Evolutionary conservation across 106 monocot species (phyloP).

Genomic region (Allium cepa): DNA sequence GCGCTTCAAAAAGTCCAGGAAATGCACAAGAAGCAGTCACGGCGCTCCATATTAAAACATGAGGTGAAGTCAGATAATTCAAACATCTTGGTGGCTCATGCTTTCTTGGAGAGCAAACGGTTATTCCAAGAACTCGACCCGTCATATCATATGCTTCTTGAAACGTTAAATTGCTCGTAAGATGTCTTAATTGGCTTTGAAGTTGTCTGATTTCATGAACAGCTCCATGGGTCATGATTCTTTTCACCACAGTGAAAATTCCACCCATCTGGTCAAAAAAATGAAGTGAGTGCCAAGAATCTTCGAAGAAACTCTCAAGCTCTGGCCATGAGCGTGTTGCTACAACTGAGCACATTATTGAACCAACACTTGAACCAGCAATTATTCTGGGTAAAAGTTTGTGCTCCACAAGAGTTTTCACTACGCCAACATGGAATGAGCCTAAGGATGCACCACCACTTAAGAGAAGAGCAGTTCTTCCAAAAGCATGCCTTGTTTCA

Average conservation of each 20-base stretch:
- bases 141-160: constrained; percentile 97
- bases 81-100: constrained; percentile 92
- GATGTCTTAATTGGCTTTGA: constrained; percentile 61
- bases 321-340: constrained; percentile 91
- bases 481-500: constrained; percentile 91
- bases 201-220: constrained; percentile 81
- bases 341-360: constrained; percentile 75
- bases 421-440: constrained; percentile 83
- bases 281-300: constrained; percentile 60
- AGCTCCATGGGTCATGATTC: constrained; percentile 72
- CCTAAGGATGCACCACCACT: constrained; percentile 93
- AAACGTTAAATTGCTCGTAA: constrained; percentile 88
- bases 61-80: constrained; percentile 89
- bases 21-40: constrained; percentile 97
- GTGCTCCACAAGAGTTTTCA: constrained; percentile 70
- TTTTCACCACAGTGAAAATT: constrained; percentile 58
- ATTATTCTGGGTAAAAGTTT: constrained; percentile 86
- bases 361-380: constrained; percentile 90
- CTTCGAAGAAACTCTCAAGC: constrained; percentile 79
- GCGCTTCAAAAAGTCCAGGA: constrained; percentile 91
- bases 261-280: constrained; percentile 96
- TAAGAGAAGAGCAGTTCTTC: constrained; percentile 80
- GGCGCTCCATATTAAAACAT: constrained; percentile 98
- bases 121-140: constrained; percentile 74
- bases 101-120: constrained; percentile 88